A percentile compares a stretch with the other conserved stretches of the same genome.
These are phyloP conservation scores for Russula virescens DNA, from an alignment of 768 basidiomycete species.

Conservation along the genomic window DNA sequence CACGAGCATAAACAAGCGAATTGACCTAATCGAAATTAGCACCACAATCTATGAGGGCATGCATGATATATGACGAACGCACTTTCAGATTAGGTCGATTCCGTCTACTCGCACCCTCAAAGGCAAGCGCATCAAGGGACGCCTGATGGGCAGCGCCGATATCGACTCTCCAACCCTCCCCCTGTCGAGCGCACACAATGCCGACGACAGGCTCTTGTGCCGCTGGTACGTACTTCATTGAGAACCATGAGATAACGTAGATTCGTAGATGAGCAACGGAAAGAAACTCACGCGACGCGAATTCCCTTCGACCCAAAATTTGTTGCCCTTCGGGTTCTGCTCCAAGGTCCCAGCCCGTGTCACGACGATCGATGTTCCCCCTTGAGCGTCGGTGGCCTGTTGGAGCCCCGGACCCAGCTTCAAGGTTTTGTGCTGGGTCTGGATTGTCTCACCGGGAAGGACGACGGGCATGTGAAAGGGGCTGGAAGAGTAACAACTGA, in stretches of 20 bases:
- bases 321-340: conserved; percentile 64
- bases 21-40: conserved; percentile 57
- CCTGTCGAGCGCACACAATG: conserved; percentile 68
- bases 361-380: conserved; percentile 38
- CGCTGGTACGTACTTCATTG: conserved; percentile 78
- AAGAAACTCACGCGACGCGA: conserved; percentile 68
- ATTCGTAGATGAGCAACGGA: neutral
- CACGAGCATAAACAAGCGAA: conserved; percentile 82
- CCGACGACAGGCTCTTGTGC: conserved; percentile 88
- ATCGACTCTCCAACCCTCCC: conserved; percentile 91
- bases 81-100: conserved; percentile 94
- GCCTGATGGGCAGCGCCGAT: conserved; percentile 87
- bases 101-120: conserved; percentile 93
- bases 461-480: conserved; percentile 48
- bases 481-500: conserved; percentile 3
- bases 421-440: conserved; percentile 69
- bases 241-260: conserved; percentile 2
- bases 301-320: conserved; percentile 88
- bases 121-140: conserved; percentile 82
- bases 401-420: conserved; percentile 82
- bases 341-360: conserved; percentile 68
- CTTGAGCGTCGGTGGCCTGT: conserved; percentile 38
- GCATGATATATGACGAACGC: neutral
- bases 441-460: conserved; percentile 76
- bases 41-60: neutral